phyloP scores from a whole-genome alignment of 306 rosid genomes.

The Albizia julibrissin region DNA sequence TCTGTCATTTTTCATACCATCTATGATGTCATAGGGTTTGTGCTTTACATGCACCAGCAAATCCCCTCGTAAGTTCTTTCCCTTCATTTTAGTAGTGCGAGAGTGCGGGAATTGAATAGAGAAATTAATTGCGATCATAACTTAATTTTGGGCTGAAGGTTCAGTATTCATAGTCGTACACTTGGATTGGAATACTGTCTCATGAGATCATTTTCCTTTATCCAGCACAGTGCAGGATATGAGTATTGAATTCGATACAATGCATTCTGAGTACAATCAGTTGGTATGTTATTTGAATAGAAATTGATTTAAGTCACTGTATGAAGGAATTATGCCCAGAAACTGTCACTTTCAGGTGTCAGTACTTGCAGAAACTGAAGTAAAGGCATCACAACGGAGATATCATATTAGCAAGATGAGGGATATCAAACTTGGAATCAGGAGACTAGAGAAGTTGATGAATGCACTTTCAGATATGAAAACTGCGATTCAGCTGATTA shows the following conservation, averaged over 20 bases:
- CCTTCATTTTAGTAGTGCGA: constrained; percentile 20
- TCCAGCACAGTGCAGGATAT: constrained; percentile 77
- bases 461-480: constrained; percentile 50
- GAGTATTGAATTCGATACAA: constrained; percentile 60
- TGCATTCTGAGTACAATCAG: constrained; percentile 49
- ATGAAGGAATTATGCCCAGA: constrained; percentile 6
- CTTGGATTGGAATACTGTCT: background rate
- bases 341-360: constrained; percentile 52
- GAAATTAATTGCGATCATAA: background rate
- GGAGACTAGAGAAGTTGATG: constrained; percentile 77
- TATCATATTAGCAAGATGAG: constrained; percentile 66
- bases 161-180: background rate
- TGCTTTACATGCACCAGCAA: constrained; percentile 91
- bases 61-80: constrained; percentile 71
- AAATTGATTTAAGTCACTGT: constrained; percentile 30
- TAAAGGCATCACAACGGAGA: constrained; percentile 63
- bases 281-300: constrained; percentile 51
- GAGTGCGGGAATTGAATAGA: background rate
- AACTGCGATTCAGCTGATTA: constrained; percentile 62
- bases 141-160: no score
- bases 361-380: constrained; percentile 45
- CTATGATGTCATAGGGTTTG: constrained; percentile 67
- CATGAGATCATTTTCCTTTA: background rate
- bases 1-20: constrained; percentile 66
- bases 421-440: constrained; percentile 71